These are phyloP conservation scores for Aspergillus viridinutans DNA, from an alignment of 2,329 filamentous ascomycete genomes.

Conservation along the genomic window DNA sequence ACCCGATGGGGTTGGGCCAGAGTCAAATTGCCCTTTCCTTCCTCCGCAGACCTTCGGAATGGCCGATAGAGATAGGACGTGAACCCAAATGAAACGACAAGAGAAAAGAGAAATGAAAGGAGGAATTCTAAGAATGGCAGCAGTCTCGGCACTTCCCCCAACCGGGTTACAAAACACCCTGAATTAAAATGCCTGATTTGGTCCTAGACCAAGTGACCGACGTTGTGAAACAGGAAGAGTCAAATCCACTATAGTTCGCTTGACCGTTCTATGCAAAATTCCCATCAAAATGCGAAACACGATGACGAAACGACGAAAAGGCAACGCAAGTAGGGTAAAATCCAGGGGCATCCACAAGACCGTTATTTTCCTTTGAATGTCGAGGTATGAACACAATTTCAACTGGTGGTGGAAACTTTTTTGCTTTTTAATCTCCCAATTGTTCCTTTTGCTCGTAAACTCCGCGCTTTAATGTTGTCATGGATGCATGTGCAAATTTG, in stretches of 20 bases:
- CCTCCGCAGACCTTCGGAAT: neutral
- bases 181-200: constrained; percentile 8
- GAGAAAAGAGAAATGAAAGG: neutral
- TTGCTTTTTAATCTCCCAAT: constrained; percentile 14
- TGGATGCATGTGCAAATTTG: constrained; percentile 1
- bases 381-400: constrained; percentile 7
- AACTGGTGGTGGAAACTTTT: constrained; percentile 8
- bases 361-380: constrained; percentile 12
- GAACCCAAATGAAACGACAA: neutral
- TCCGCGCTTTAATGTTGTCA: constrained; percentile 14
- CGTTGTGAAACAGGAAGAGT: constrained; percentile 6
- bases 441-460: constrained; percentile 16
- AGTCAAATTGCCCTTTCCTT: neutral
- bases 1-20: neutral
- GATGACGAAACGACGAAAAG: neutral
- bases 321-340: neutral
- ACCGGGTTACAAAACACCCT: neutral
- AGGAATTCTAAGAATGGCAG: neutral
- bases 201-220: constrained; percentile 12
- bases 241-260: constrained; percentile 12
- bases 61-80: neutral
- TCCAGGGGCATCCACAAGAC: neutral
- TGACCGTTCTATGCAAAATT: constrained; percentile 21
- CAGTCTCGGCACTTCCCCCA: neutral
- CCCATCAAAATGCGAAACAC: constrained; percentile 8